Percentiles rank a stretch among this genome's conserved stretches.
Evolutionary conservation across 2,329 filamentous ascomycete species (phyloP).

Genomic region (Cladosporium sp.): DNA sequence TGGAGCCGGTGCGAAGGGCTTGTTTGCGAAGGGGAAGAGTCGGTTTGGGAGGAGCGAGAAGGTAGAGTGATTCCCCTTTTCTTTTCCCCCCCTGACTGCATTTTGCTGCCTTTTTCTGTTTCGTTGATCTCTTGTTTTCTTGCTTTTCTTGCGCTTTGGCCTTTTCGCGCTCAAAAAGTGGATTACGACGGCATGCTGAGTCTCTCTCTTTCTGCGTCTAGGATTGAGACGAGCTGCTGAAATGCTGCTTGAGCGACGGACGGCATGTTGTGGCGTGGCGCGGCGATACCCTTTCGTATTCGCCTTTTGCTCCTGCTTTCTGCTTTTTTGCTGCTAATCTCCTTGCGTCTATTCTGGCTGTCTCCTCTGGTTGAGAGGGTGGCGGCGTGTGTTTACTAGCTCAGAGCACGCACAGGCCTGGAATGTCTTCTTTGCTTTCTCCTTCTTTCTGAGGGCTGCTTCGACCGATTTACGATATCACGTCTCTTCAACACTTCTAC

Average conservation of each 20-base stretch:
- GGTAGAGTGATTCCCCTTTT: conserved; percentile 69
- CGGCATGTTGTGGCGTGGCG: conserved; percentile 10
- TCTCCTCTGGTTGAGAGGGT: no score
- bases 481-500: conserved; percentile 2
- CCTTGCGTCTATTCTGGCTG: background rate
- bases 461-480: conserved; percentile 12
- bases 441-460: conserved; percentile 9
- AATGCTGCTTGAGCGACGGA: conserved; percentile 2
- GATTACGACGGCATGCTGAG: conserved; percentile 19
- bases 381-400: no score
- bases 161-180: background rate
- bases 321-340: conserved; percentile 6
- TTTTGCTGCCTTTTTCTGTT: background rate
- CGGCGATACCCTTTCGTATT: conserved; percentile 9
- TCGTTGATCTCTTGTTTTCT: conserved; percentile 20
- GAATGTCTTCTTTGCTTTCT: background rate
- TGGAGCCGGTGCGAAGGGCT: conserved; percentile 81
- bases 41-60: conserved; percentile 67
- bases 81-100: conserved; percentile 14
- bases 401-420: no score
- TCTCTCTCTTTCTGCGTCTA: conserved; percentile 13
- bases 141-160: conserved; percentile 23
- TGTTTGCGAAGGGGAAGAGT: conserved; percentile 85
- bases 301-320: background rate
- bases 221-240: conserved; percentile 9